Evolutionary conservation across 2,329 filamentous ascomycete genomes (phyloP), one percentile per base, ranked within the genome.

Genomic region (Lachnellula cervina): DNA sequence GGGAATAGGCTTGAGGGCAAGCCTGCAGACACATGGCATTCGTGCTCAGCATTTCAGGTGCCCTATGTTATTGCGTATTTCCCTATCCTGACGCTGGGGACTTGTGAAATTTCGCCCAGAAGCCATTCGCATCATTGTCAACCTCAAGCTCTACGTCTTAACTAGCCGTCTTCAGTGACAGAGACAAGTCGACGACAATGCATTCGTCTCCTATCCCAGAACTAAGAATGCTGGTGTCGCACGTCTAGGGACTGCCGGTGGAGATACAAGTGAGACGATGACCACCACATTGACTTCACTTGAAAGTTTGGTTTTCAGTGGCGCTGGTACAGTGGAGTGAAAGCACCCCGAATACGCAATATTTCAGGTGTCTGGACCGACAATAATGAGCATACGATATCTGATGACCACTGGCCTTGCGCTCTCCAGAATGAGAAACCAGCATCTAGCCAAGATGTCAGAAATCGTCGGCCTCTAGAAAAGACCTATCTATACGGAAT

Each of bases 311-410:
- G 83, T 0, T 89, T 82, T 64, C 73, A 83, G 16, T 90, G 85
- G 83, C 28, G 28, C 2, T 90, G 87, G 87, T 86, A 82, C 58
- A 74, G 87, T 0, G 86, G 87, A 1, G 81, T 88, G 8, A 78
- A 80, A 56, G 78, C 77, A 49, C 74, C 90, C 1, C 82, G 82
- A 53, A 72, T 80, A 25, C 72, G 81, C 8, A 86, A 86, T 1
- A 86, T 90, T 54, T 86, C 89, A 61, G 86, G 79, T 48, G 88
- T 89, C 72, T 90, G 87, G 87, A 90, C 90, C 61, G 87, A 90
- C 67, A 90, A 90, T 70, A 90, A 89, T 62, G 87, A 90, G 68
- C 90, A 89, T 68, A 84, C 82, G 0, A 76, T 88, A 2, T 78
- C 83, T 0, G 76, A 81, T 58, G 87, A 90, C 57, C 74, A 79